Evolutionary conservation across 805 yeast genomes (phyloP).

Genomic region (Saccharomycopsis amapae): DNA sequence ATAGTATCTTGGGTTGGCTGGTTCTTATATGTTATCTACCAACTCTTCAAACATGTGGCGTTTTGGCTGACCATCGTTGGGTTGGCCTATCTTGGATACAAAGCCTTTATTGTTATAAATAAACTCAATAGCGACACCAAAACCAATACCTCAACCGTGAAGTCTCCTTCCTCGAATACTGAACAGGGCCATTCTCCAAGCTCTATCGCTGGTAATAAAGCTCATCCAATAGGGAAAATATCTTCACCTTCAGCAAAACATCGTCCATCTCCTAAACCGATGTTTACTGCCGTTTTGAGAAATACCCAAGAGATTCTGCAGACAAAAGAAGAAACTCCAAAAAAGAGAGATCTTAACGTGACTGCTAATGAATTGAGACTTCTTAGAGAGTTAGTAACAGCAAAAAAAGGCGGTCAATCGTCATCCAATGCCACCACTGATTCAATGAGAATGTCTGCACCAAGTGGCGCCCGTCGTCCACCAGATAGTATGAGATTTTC

Average conservation of each 20-base stretch:
- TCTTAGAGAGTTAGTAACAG: conserved; percentile 1
- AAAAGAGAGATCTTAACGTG: background rate
- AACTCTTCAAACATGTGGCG: conserved; percentile 5
- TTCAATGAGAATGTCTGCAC: no score
- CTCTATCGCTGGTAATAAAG: background rate
- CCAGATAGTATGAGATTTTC: no score
- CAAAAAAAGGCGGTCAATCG: background rate
- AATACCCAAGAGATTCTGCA: background rate
- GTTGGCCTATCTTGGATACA: background rate
- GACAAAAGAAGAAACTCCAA: background rate
- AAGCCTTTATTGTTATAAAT: background rate
- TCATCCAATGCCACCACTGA: background rate
- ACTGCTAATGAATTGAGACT: conserved; percentile 8
- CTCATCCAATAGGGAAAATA: background rate
- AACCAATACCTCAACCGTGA: no score
- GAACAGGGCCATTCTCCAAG: no score
- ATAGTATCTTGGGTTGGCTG: conserved; percentile 5
- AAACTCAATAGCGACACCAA: background rate
- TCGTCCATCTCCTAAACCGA: background rate
- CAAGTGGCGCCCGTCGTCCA: no score
- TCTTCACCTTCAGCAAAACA: no score
- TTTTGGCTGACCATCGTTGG: conserved; percentile 9
- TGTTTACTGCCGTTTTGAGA: conserved; percentile 1
- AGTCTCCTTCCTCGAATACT: no score
- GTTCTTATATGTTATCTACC: background rate